Base-by-base conservation (phyloP, 192 early-diverging fungal genomes). In the Phycomyces nitens region DNA sequence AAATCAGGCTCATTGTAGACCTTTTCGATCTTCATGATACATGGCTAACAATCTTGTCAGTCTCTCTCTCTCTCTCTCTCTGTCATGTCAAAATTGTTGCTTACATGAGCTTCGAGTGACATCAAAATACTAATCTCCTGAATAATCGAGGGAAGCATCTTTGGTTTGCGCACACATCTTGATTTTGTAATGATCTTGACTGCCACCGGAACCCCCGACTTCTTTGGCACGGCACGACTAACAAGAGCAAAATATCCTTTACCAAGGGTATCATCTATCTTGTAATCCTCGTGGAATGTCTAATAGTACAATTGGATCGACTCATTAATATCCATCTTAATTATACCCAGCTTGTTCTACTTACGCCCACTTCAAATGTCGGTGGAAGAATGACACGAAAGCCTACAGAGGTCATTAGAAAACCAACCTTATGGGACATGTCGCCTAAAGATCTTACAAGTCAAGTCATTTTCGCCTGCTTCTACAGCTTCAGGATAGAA, bases 101-200 rank as follows among this genome's bases (percentile, higher is more conserved):
- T 63, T 54, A 63, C 61, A 47, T 63, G 61, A 3, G n/a, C 23
- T 53, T 63, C 61, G n/a, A 63, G 22, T n/a, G 52, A 16, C 62
- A 63, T 63, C 18, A 54, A 21, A 8, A 53, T 44, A 41, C 40
- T n/a, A 0, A 53, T 43, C 24, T 63, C 62, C 23, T 42, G 34
- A 24, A 54, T 43, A 26, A 53, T 41, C 0, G 62, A 53, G 15
- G 29, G 21, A n/a, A 63, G 23, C 16, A 54, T 14, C n/a, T 63
- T 63, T 43, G 62, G 52, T 29, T 39, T 54, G 5, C 16, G 38
- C n/a, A n/a, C 40, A 24, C 20, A 43, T 18, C 23, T 53, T n/a
- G 51, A 0, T 38, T 41, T 42, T 16, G 20, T 1, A 8, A 63
- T 41, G 21, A 34, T n/a, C n/a, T 63, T 63, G 38, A 63, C 40